These are phyloP conservation scores for Trichoderma aggressivum DNA, from an alignment of 2,329 filamentous ascomycete genomes.

Conservation along the genomic window DNA sequence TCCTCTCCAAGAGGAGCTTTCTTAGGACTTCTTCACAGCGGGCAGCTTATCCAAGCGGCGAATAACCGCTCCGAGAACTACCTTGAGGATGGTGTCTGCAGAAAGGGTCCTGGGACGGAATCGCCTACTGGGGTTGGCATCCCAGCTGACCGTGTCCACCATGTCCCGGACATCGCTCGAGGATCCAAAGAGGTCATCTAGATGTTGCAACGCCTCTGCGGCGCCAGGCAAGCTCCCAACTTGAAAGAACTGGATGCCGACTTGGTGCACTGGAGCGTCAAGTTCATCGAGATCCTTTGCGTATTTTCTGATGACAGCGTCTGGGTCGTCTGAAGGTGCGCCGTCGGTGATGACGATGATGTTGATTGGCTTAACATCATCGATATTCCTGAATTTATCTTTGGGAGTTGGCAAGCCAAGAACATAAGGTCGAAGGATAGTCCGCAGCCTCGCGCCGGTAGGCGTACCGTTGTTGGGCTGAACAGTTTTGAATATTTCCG, in stretches of 20 bases:
- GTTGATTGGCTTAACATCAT: conserved; percentile 71
- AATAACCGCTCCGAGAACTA: conserved; percentile 74
- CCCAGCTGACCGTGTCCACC: conserved; percentile 84
- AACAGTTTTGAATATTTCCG: conserved; percentile 67
- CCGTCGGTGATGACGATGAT: conserved; percentile 94
- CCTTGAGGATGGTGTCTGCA: conserved; percentile 73
- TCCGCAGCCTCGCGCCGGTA: conserved; percentile 67
- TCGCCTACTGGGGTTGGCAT: conserved; percentile 42
- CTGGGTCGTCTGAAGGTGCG: conserved; percentile 73
- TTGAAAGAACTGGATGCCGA: conserved; percentile 95
- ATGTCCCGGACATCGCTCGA: conserved; percentile 71
- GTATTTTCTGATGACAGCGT: conserved; percentile 61
- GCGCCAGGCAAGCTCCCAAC: conserved; percentile 72
- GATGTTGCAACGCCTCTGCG: conserved; percentile 58
- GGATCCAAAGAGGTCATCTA: conserved; percentile 66
- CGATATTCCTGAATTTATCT: conserved; percentile 31
- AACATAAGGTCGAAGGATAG: conserved; percentile 73
- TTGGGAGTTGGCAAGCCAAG: conserved; percentile 28
- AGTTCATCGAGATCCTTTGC: conserved; percentile 69
- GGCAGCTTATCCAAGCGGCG: conserved; percentile 34
- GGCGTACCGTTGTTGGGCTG: conserved; percentile 66
- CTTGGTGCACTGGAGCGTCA: conserved; percentile 72
- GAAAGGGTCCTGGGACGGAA: conserved; percentile 45
- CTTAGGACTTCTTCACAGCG: neutral
- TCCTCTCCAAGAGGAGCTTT: neutral